Evolutionary conservation across 1,284 basidiomycete genomes (phyloP).

Genomic region (Pseudozyma tsukubaensis): DNA sequence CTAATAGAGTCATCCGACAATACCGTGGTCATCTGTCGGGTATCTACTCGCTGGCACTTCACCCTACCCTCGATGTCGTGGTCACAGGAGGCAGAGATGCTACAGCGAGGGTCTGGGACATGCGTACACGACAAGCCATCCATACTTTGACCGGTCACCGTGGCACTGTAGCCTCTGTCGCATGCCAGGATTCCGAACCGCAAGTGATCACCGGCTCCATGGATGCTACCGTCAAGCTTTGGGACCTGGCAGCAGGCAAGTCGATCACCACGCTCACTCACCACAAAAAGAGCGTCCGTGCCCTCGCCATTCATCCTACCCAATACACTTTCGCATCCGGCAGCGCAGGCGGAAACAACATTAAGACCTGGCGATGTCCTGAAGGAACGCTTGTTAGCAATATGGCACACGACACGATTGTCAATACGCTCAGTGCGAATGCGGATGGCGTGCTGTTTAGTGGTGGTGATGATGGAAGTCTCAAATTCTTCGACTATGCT

Average conservation of each 20-base stretch:
- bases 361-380: conserved; percentile 99
- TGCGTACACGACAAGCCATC: conserved; percentile 95
- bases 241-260: conserved; percentile 99
- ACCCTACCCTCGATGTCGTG: conserved; percentile 94
- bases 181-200: conserved; percentile 94
- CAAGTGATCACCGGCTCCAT: conserved; percentile 98
- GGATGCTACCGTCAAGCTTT: conserved; percentile 95
- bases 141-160: conserved; percentile 93
- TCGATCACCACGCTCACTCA: conserved; percentile 94
- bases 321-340: conserved; percentile 90
- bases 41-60: conserved; percentile 81
- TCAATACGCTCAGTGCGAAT: conserved; percentile 94
- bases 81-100: conserved; percentile 95
- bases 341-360: conserved; percentile 95
- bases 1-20: conserved; percentile 97
- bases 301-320: conserved; percentile 91
- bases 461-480: conserved; percentile 72
- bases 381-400: conserved; percentile 96
- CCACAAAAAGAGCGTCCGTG: conserved; percentile 95
- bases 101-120: conserved; percentile 97
- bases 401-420: conserved; percentile 93
- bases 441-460: conserved; percentile 96
- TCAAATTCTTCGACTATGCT: conserved; percentile 77
- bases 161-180: conserved; percentile 91
- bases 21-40: conserved; percentile 98